phyloP scores from a whole-genome alignment of 805 yeast genomes.

The Saccharomycopsis sp. region DNA sequence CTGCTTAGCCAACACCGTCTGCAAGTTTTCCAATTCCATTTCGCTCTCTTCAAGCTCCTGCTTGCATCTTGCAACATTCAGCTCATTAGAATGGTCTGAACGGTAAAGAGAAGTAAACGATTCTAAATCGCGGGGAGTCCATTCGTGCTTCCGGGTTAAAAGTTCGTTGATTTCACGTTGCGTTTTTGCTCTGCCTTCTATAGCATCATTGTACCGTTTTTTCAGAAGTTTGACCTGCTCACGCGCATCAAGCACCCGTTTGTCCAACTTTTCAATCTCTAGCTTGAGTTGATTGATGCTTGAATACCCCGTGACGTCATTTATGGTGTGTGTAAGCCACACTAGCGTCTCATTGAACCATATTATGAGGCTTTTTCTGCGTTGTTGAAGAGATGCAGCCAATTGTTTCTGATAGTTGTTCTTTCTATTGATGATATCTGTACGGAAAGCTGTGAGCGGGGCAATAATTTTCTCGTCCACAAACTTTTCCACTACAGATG shows the following conservation, averaged over 20 bases:
- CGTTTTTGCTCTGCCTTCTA: slow-evolving; percentile 54
- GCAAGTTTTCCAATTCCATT: slow-evolving; percentile 56
- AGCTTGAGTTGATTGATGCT: slow-evolving; percentile 65
- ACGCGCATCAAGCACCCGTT: slow-evolving; percentile 42
- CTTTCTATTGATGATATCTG: neutral
- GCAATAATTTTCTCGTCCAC: neutral
- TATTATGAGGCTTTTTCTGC: neutral
- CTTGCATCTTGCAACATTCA: slow-evolving; percentile 47
- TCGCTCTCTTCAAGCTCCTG: slow-evolving; percentile 48
- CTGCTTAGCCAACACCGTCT: slow-evolving; percentile 60
- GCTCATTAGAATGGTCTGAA: slow-evolving; percentile 70
- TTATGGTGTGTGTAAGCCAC: slow-evolving; percentile 26
- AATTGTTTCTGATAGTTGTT: neutral
- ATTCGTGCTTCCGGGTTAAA: slow-evolving; percentile 72
- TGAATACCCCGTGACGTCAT: slow-evolving; percentile 89
- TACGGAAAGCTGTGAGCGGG: neutral
- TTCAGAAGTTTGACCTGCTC: slow-evolving; percentile 43
- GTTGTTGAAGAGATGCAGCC: neutral
- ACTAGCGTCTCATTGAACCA: slow-evolving; percentile 1
- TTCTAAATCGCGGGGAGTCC: slow-evolving; percentile 78
- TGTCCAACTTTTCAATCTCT: slow-evolving; percentile 52
- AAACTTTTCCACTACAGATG: neutral
- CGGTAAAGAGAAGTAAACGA: slow-evolving; percentile 75
- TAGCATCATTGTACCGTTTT: slow-evolving; percentile 48
- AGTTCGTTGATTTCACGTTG: slow-evolving; percentile 86